Base-by-base conservation (phyloP, 345 rosid species). In the Lumnitzera littorea region DNA sequence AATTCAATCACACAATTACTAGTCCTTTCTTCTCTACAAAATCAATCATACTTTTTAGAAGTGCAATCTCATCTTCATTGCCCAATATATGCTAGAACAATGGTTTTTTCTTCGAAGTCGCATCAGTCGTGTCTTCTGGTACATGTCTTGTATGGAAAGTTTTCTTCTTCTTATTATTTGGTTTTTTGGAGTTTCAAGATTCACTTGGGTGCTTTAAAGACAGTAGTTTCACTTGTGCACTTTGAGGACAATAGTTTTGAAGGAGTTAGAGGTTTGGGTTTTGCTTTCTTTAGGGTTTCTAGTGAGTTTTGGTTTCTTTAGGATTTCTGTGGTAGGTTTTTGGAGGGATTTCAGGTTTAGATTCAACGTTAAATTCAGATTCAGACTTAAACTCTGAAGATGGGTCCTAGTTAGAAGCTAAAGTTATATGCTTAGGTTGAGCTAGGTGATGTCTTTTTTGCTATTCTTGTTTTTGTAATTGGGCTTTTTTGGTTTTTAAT, bases 1-100 rank as follows among this genome's bases (percentile, higher is more conserved):
- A 78, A 74, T 0, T 29, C 60, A 17, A n/a, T 46, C 60, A 57
- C 50, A 36, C 68, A 43, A 16, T 57, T 17, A 36, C 2, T 0
- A 8, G 69, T 1, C 70, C 76, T 4, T 17, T 62, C 49, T 20
- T 24, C 12, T 46, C 55, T 14, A 29, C 49, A 25, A 53, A 78
- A 1, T 68, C 72, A 47, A 68, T 24, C 67, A 78, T 73, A 53
- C 78, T 78, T 59, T 60, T 51, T 50, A 74, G 49, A 29, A 74
- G 16, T 2, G 64, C 63, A 9, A 74, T 49, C 54, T 74, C 78
- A 51, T 71, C 78, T 0, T 63, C 72, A 13, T 68, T 74, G 57
- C 58, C 68, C 74, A 75, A 71, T 0, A 74, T 46, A 24, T 74
- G 56, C 36, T 55, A 55, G 61, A 64, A 64, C 20, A 15, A 14